Base-by-base conservation (phyloP, 441 rosid species). In the Erodium moschatum region DNA sequence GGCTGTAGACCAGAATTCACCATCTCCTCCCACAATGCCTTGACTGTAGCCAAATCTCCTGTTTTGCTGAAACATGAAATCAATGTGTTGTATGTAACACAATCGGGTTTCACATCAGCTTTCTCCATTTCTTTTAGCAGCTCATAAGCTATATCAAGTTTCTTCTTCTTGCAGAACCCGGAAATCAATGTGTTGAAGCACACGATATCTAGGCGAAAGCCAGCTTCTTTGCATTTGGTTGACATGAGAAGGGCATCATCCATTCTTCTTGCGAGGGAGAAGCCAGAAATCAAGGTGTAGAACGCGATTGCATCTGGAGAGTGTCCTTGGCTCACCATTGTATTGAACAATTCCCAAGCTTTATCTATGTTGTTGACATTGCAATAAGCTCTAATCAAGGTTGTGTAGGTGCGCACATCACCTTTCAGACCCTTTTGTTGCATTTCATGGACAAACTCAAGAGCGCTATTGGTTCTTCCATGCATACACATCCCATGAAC, bases 401-500 rank as follows among this genome's bases (percentile, higher is more conserved):
- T 73, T 13, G 83, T 81, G 73, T 85, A 87, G 42, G 86, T 82
- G 76, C 72, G 78, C 44, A 70, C 87, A 69, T 81, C 73, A 20
- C 78, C 84, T 72, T 67, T 69, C 70, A 85, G 12, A 20, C 98
- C 90, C 69, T 82, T 82, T 31, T 40, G 71, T 67, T 70, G 77
- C 91, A 84, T 82, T 71, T 89, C 78, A 16, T 56, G 48, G 54
- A 87, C 74, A 76, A 85, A 85, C 66, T 65, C 60, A 70, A 84
- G 68, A 1, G 92, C 96, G 24, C 73, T 72, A 78, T 69, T 80
- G 48, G 81, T 77, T 77, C 85, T 85, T 63, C 91, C 88, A 72
- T 78, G 76, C 69, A 69, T 84, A 74, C 90, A 92, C 90, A 90
- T 82, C 7, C 97, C 96, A 76, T 78, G 82, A 21, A 90, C 64